These are phyloP conservation scores for Ascochyta koolunga DNA, from an alignment of 2,329 filamentous ascomycete genomes.

Conservation along the genomic window DNA sequence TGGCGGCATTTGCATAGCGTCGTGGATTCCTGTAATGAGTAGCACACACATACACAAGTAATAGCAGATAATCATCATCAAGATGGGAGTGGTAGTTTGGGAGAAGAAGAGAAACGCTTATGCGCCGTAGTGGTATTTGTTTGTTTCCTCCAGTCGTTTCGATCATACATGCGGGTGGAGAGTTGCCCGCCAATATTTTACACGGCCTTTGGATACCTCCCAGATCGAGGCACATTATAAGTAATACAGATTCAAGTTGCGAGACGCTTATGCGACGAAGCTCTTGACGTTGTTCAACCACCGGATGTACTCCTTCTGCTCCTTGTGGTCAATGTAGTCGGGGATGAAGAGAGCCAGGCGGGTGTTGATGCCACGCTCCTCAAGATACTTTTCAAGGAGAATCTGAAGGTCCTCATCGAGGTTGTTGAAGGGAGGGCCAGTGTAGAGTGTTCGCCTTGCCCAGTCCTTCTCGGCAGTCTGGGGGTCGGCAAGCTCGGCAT, in stretches of 20 bases:
- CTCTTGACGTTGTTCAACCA: constrained; percentile 88
- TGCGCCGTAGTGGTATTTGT: constrained; percentile 8
- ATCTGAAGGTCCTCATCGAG: constrained; percentile 95
- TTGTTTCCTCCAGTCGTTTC: constrained; percentile 4
- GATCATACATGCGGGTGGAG: constrained; percentile 12
- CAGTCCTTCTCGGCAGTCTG: constrained; percentile 78
- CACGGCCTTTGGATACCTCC: constrained; percentile 27
- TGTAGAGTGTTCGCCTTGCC: constrained; percentile 78
- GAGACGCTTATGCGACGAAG: constrained; percentile 68
- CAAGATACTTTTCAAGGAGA: constrained; percentile 89
- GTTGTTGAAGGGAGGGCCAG: constrained; percentile 89
- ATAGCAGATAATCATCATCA: not conserved
- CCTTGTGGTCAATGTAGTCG: constrained; percentile 97
- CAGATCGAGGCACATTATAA: constrained; percentile 20
- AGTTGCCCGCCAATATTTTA: constrained; percentile 31
- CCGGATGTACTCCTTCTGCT: constrained; percentile 93
- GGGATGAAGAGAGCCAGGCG: constrained; percentile 88
- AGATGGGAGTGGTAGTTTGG: not conserved
- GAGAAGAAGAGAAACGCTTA: constrained; percentile 6
- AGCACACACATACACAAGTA: not conserved
- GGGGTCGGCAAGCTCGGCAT: constrained; percentile 77
- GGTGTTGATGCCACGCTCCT: constrained; percentile 90
- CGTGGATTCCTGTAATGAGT: not conserved
- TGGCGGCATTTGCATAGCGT: constrained; percentile 12
- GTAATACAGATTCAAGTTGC: constrained; percentile 25